These are phyloP conservation scores for Picea engelmannii DNA, from an alignment of 83 land plant species.

Conservation along the genomic window DNA sequence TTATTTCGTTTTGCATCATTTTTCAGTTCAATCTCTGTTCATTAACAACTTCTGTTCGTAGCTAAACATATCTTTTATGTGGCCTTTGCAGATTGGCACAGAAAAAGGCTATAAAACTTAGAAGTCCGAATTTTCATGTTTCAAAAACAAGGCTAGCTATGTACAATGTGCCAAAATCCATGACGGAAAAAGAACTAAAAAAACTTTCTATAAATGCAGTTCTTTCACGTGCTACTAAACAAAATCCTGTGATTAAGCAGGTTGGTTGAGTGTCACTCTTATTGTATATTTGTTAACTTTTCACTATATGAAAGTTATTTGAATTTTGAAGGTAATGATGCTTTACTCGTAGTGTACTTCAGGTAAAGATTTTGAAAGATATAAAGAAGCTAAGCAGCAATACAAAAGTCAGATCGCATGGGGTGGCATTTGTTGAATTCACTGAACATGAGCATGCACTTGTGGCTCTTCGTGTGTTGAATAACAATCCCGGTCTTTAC, in stretches of 20 bases:
- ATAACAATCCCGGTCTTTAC: conserved; percentile 91
- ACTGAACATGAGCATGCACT: conserved; percentile 94
- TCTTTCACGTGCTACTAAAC: conserved; percentile 83
- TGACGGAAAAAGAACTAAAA: conserved; percentile 72
- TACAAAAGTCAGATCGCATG: conserved; percentile 59
- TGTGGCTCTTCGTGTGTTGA: conserved; percentile 92
- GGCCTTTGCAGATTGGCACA: conserved; percentile 55
- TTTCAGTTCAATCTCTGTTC: too few relatives aligned
- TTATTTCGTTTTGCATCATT: too few relatives aligned
- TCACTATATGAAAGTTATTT: conserved; percentile 6
- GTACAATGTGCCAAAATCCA: conserved; percentile 87
- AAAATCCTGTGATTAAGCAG: conserved; percentile 88
- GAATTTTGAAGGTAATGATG: not conserved
- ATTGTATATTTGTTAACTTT: not conserved
- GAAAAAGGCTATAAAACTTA: conserved; percentile 69
- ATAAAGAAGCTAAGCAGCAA: conserved; percentile 41
- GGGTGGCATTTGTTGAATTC: conserved; percentile 95
- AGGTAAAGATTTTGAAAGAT: conserved; percentile 88
- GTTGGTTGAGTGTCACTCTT: conserved; percentile 27
- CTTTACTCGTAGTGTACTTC: conserved; percentile 15
- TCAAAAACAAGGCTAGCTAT: conserved; percentile 88
- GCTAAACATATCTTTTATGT: not conserved
- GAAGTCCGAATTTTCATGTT: conserved; percentile 93
- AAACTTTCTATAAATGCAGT: conserved; percentile 79
- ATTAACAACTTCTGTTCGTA: too few relatives aligned